Percentiles rank a stretch among this genome's conserved stretches.
phyloP scores from a whole-genome alignment of 2,329 filamentous ascomycete species.

The Colletotrichum kahawae region DNA sequence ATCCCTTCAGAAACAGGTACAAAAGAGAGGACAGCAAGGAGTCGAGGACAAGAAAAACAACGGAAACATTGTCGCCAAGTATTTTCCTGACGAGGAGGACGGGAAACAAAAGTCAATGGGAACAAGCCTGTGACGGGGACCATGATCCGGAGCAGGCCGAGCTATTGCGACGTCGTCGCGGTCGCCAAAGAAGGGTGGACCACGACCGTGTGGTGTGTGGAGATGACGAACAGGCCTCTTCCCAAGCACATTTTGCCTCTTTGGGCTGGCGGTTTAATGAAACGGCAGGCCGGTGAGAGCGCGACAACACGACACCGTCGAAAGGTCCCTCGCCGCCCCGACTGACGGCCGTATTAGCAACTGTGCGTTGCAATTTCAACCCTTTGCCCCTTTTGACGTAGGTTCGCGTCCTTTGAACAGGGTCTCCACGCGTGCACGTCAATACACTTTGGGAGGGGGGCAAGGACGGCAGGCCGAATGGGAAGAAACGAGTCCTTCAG shows the following conservation, averaged over 20 bases:
- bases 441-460: neutral
- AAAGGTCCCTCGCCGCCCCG: neutral
- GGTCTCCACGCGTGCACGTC: constrained; percentile 18
- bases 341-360: neutral
- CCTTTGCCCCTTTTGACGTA: constrained; percentile 6
- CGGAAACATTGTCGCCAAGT: neutral
- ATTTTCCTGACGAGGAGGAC: neutral
- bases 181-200: constrained; percentile 6
- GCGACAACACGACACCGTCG: neutral
- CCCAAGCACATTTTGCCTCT: constrained; percentile 9
- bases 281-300: constrained; percentile 14
- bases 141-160: constrained; percentile 15
- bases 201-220: constrained; percentile 13
- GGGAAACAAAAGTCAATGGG: constrained; percentile 11
- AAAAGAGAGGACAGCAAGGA: constrained; percentile 6
- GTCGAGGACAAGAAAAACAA: neutral
- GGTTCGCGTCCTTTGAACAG: neutral
- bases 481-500: neutral
- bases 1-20: constrained; percentile 12
- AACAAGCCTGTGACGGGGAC: neutral
- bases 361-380: constrained; percentile 6
- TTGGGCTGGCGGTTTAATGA: constrained; percentile 18
- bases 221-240: constrained; percentile 17
- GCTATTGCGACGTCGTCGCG: constrained; percentile 17
- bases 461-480: neutral